Evolutionary conservation across 169 alveolate genomes (phyloP).

Genomic region (Plasmodium berghei): DNA sequence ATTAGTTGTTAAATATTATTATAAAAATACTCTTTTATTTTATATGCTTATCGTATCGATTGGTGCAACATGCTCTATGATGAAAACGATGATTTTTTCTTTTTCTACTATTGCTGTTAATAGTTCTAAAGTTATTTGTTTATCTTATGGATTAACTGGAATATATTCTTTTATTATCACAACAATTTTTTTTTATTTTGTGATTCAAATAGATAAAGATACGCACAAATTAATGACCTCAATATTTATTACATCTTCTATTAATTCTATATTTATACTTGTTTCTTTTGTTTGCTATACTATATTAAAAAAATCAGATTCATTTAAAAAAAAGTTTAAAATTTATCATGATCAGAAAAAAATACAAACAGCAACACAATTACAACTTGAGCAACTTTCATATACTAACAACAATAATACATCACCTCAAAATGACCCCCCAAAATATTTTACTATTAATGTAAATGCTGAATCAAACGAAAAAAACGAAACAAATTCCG

Average conservation of each 20-base stretch:
- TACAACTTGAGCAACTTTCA: not conserved
- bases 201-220: constrained; percentile 29
- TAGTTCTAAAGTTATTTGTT: constrained; percentile 51
- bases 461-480: not conserved
- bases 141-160: constrained; percentile 72
- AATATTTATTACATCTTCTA: constrained; percentile 38
- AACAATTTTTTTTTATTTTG: constrained; percentile 50
- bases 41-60: constrained; percentile 20
- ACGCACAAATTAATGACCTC: constrained; percentile 19
- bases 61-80: constrained; percentile 54
- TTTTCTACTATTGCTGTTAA: constrained; percentile 45
- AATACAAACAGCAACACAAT: not conserved
- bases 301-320: constrained; percentile 12
- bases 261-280: constrained; percentile 34
- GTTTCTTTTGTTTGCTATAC: constrained; percentile 38
- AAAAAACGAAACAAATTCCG: not conserved
- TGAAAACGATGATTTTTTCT: constrained; percentile 72
- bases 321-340: constrained; percentile 39
- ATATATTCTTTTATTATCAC: constrained; percentile 47
- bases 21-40: constrained; percentile 32
- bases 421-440: not conserved
- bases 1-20: constrained; percentile 31
- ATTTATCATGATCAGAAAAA: constrained; percentile 31
- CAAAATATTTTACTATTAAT: not conserved
- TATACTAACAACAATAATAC: not conserved